Conservation (phyloP, 2,329 filamentous ascomycete species). For the Proliferodiscus dingleyae region DNA sequence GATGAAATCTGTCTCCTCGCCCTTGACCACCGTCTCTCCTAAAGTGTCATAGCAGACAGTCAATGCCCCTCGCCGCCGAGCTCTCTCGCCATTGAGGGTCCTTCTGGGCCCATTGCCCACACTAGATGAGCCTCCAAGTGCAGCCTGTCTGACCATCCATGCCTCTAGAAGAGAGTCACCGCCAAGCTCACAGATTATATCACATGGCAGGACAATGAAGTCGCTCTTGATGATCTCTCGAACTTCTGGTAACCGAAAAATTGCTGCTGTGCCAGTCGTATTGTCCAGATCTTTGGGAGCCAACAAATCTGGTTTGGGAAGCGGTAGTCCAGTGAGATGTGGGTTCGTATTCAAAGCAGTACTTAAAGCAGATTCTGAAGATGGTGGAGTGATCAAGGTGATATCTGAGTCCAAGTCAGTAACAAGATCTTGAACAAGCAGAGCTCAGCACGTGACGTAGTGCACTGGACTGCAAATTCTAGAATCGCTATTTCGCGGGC, state of each 20-base stretch:
- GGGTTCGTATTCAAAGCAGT: slow-evolving; percentile 71
- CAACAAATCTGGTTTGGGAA: slow-evolving; percentile 69
- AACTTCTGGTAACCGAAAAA: slow-evolving; percentile 80
- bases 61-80: slow-evolving; percentile 69
- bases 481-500: too few species aligned
- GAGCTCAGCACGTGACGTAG: not conserved
- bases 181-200: slow-evolving; percentile 84
- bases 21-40: slow-evolving; percentile 70
- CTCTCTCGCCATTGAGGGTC: slow-evolving; percentile 48
- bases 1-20: slow-evolving; percentile 90
- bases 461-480: too few species aligned
- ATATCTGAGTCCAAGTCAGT: slow-evolving; percentile 43
- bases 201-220: slow-evolving; percentile 88
- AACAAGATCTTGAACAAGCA: slow-evolving; percentile 3
- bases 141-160: slow-evolving; percentile 83
- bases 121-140: slow-evolving; percentile 57
- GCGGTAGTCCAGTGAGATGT: slow-evolving; percentile 67
- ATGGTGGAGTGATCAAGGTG: slow-evolving; percentile 59
- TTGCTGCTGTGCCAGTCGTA: slow-evolving; percentile 83
- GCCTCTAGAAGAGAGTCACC: slow-evolving; percentile 79
- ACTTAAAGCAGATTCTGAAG: slow-evolving; percentile 61
- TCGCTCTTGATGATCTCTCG: slow-evolving; percentile 74
- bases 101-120: slow-evolving; percentile 42
- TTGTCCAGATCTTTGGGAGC: slow-evolving; percentile 72
- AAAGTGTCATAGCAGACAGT: slow-evolving; percentile 91